phyloP scores from a whole-genome alignment of 345 rosid species.

The Odontarrhena argentea region DNA sequence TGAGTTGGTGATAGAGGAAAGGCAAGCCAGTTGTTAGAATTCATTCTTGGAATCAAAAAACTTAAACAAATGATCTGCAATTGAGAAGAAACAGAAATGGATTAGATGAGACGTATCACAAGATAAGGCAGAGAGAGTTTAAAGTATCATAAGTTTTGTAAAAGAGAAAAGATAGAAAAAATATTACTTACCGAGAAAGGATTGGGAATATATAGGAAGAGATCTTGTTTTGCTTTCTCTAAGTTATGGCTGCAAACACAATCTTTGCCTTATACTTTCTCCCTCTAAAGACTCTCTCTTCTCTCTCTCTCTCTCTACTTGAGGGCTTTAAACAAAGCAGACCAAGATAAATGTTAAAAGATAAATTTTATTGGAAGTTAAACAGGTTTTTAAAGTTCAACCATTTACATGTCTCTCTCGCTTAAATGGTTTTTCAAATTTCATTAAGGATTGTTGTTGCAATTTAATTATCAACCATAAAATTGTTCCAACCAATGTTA shows the following conservation, averaged over 20 bases:
- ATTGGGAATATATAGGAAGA: constrained; percentile 30
- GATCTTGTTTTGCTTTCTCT: constrained; percentile 18
- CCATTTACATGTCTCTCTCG: constrained; percentile 29
- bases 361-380: constrained; percentile 44
- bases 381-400: constrained; percentile 36
- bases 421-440: constrained; percentile 31
- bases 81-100: background rate
- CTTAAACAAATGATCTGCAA: constrained; percentile 10
- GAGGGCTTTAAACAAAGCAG: constrained; percentile 40
- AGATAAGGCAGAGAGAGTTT: constrained; percentile 7
- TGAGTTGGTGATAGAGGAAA: constrained; percentile 90
- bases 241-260: constrained; percentile 33
- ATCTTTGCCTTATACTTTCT: constrained; percentile 26
- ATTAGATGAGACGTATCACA: background rate
- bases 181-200: constrained; percentile 24
- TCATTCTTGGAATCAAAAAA: constrained; percentile 47
- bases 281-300: constrained; percentile 19
- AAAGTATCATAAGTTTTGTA: background rate
- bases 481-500: background rate
- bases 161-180: constrained; percentile 22
- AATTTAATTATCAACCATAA: constrained; percentile 10
- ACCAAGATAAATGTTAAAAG: constrained; percentile 40
- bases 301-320: constrained; percentile 24
- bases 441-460: constrained; percentile 8
- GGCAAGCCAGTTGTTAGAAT: constrained; percentile 97